Percentiles rank a stretch among this genome's conserved stretches.
phyloP scores from a whole-genome alignment of 139 green algal genomes.

The Chlorella sp. region DNA sequence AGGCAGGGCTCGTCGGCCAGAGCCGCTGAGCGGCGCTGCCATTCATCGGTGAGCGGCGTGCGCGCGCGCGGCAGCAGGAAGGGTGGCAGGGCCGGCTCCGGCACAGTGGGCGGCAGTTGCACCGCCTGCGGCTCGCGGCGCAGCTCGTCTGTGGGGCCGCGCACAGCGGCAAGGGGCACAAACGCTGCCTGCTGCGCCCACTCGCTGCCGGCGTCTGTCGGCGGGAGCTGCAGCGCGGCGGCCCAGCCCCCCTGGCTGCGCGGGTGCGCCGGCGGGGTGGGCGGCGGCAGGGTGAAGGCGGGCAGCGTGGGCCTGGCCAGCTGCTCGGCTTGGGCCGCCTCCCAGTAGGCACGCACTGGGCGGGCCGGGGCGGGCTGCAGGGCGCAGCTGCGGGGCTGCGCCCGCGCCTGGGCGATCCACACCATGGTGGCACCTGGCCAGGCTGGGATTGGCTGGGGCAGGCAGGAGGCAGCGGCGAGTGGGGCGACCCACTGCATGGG shows the following conservation, averaged over 20 bases:
- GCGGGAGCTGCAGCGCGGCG: too few species aligned
- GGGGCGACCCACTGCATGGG: too few species aligned
- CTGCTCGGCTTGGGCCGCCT: neutral
- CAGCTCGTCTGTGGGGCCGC: neutral
- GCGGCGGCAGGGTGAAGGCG: neutral
- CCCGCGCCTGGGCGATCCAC: neutral
- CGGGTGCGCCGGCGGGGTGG: neutral
- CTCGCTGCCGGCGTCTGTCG: neutral
- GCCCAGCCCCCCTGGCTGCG: neutral
- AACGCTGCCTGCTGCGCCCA: neutral
- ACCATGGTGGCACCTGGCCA: neutral
- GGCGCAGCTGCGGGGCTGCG: neutral
- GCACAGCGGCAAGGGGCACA: neutral
- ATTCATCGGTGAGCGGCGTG: neutral
- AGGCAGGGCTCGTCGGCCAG: neutral
- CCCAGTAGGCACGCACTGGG: neutral
- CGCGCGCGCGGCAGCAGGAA: neutral
- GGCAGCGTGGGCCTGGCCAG: neutral
- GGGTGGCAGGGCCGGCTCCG: neutral
- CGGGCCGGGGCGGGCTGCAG: neutral
- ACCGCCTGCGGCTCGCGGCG: neutral
- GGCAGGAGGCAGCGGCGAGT: too few species aligned
- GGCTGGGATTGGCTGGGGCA: too few species aligned
- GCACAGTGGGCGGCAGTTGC: neutral
- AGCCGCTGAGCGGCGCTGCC: neutral